A percentile compares a stretch with the other conserved stretches of the same genome.
Evolutionary conservation across 2,329 filamentous ascomycete species (phyloP).

Genomic region (Westerdykella ornata): DNA sequence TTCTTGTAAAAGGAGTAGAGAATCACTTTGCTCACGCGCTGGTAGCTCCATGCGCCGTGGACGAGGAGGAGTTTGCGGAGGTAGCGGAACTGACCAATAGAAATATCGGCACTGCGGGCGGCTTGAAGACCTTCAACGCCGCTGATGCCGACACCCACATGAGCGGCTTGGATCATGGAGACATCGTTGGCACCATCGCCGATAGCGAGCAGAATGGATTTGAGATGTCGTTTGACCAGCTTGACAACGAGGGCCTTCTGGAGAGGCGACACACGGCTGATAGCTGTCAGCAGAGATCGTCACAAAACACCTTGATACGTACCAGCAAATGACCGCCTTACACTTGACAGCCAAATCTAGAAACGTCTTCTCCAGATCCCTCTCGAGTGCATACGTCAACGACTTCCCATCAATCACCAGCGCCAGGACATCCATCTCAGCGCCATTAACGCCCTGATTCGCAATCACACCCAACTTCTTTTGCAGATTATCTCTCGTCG

Average conservation of each 20-base stretch:
- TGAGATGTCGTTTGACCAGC: conserved; percentile 89
- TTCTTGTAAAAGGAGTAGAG: conserved; percentile 99
- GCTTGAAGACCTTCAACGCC: conserved; percentile 96
- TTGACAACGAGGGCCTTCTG: conserved; percentile 98
- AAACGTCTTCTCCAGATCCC: conserved; percentile 88
- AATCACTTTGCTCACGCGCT: conserved; percentile 93
- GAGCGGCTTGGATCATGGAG: conserved; percentile 99
- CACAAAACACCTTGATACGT: conserved; percentile 20
- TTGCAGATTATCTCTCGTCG: conserved; percentile 78
- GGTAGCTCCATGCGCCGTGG: conserved; percentile 96
- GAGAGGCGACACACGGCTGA: conserved; percentile 84
- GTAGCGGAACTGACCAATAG: conserved; percentile 92
- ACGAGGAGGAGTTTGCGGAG: conserved; percentile 90
- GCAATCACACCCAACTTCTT: conserved; percentile 91
- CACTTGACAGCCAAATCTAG: conserved; percentile 89
- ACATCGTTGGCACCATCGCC: conserved; percentile 98
- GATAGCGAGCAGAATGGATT: conserved; percentile 88
- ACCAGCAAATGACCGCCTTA: conserved; percentile 95
- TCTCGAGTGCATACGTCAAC: conserved; percentile 85
- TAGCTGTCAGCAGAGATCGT: conserved; percentile 4
- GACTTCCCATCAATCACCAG: conserved; percentile 95
- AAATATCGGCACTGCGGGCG: conserved; percentile 88
- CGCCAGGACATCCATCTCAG: conserved; percentile 80
- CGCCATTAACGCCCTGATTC: conserved; percentile 68
- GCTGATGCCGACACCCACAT: conserved; percentile 96